Evolutionary conservation across 108 stramenopile genomes (phyloP), one percentile per base, ranked within the genome.

Genomic region (Hondaea fermentalgiana): DNA sequence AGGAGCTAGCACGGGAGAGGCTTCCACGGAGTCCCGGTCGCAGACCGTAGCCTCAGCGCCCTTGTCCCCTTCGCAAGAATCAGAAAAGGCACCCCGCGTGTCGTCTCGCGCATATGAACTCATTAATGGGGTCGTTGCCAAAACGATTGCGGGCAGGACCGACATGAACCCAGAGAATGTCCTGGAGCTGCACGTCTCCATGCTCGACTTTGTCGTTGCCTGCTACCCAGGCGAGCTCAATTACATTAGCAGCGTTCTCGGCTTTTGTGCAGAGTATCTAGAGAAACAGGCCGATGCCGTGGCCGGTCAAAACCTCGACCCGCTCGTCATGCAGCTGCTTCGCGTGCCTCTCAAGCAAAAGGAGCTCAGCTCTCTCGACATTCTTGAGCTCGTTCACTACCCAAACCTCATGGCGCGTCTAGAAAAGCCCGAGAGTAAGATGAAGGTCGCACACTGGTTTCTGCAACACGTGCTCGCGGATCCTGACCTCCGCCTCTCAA

Each of bases 221-320:
- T 97, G 97, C 92, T 96, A 96, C 91, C 96, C 96, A n/a, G 96
- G 95, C 53, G 93, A 95, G 88, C 89, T 97, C 57, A 96, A 96
- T 28, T 96, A 98, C 87, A 91, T 99, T 10, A 90, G 93, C 28
- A 90, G 93, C 23, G 97, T 97, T 89, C 92, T 99, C 72, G 94
- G 93, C 29, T 91, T 90, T 60, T 96, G 95, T 88, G 94, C 96
- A 0, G 60, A 88, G 49, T 93, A 94, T 21, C 88, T 98, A 59
- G 91, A 60, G 10, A 88, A 87, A 42, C 89, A 87, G 87, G 87
- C 19, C 17, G 59, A 5, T n/a, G 59, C 60, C 72, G 88, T 17
- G 72, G 87, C 35, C 5, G 94, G 95, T 16, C 91, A 93, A 25
- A 96, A 97, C 88, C 72, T 99, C 88, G 97, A 98, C 88, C 95